phyloP scores from a whole-genome alignment of 139 green algal species.

The Chara braunii region DNA sequence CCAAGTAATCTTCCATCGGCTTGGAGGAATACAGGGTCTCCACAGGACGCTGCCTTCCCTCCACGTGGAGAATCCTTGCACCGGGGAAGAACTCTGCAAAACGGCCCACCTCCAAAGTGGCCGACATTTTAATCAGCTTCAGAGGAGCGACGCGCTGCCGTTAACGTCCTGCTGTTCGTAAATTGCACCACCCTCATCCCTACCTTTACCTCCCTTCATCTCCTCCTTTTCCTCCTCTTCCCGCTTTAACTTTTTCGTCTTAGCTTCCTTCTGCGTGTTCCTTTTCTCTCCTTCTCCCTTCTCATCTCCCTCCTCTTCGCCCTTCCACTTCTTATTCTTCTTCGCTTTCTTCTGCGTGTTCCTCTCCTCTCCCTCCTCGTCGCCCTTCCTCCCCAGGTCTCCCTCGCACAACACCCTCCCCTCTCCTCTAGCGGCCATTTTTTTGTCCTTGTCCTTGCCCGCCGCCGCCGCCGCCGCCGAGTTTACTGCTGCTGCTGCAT shows the following conservation, averaged over 20 bases:
- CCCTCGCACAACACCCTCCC: too few species aligned
- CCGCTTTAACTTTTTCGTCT: background rate
- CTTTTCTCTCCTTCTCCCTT: background rate
- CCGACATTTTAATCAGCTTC: conserved; percentile 84
- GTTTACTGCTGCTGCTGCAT: background rate
- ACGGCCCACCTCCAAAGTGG: conserved; percentile 71
- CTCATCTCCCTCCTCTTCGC: background rate
- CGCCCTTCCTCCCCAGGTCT: too few species aligned
- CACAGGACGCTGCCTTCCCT: conserved; percentile 78
- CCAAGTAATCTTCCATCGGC: conserved; percentile 82
- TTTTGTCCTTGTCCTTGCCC: background rate
- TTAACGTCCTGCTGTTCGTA: background rate
- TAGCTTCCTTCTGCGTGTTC: background rate
- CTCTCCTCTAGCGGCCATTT: too few species aligned
- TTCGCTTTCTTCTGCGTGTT: too few species aligned
- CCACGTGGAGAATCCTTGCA: conserved; percentile 79
- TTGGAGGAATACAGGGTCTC: conserved; percentile 89
- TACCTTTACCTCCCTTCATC: background rate
- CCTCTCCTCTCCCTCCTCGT: background rate
- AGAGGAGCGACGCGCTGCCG: conserved; percentile 18
- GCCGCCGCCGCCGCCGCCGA: background rate
- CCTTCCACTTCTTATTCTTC: background rate
- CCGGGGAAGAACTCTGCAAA: conserved; percentile 71
- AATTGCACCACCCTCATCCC: background rate
- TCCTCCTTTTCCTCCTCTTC: background rate